Base-by-base conservation (phyloP, 768 basidiomycete genomes). In the Chalciporus chontae region DNA sequence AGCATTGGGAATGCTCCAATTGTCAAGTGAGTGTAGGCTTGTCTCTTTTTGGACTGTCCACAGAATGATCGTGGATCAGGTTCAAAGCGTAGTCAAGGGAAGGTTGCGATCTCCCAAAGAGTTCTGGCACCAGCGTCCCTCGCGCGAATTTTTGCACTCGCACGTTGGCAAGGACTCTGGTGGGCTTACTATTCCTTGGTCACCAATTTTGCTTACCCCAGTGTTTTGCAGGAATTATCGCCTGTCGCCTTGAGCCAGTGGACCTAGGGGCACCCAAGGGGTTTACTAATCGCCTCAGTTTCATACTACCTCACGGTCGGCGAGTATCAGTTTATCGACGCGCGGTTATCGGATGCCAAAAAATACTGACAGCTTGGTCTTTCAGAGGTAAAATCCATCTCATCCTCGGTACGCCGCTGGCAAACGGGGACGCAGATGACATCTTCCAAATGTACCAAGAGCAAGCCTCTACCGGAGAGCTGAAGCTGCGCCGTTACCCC, bases 401-500 rank as follows among this genome's bases (percentile, higher is more conserved):
- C 17, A 68, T 79, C 18, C 63, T 73, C 11, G 72, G 72, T 3
- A 55, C 62, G 7, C 71, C 67, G 1, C 61, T 72, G 41, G 51
- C 61, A 32, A 78, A 80, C 41, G 17, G 29, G 14, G 54, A 50
- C 24, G 85, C 84, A 1, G 74, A 90, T 54, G 36, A 61, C 8
- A 77, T 87, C 32, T 87, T 91, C 55, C 51, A 66, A 43, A 63
- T 77, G 19, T 92, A 90, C 65, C 89, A 92, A 63, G 61, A 69
- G 24, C 77, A 89, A 58, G 88, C 86, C 8, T 63, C 67, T 10
- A 58, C 70, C 2, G 84, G 84, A 11, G 64, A 62, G 19, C 62
- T 92, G 36, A 71, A 67, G 27, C 88, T 92, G 65, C 76, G 84
- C 45, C 74, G 89, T 50, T 89, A 83, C 77, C 87, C 88, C 8